Evolutionary conservation across 768 basidiomycete species (phyloP).

Genomic region (Termitomyces titanicus): DNA sequence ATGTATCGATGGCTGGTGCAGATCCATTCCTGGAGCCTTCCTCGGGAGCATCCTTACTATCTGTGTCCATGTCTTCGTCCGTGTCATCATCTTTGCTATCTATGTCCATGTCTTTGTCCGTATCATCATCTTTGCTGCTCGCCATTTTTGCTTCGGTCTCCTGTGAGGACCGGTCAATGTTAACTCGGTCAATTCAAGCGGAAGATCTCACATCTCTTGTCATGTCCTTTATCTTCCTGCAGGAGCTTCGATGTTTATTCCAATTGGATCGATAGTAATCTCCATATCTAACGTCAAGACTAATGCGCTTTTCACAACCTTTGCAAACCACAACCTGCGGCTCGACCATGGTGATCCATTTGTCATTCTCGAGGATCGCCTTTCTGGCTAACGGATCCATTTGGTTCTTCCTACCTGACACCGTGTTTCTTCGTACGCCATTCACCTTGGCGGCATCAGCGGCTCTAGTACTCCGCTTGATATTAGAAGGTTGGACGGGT

Average conservation of each 20-base stretch:
- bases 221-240: not conserved
- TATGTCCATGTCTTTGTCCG: not conserved
- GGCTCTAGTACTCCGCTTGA: not conserved
- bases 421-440: no score
- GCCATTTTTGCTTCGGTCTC: not conserved
- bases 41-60: not conserved
- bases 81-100: no score
- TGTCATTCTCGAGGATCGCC: not conserved
- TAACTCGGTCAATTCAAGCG: not conserved
- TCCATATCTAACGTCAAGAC: not conserved
- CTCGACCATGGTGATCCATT: not conserved
- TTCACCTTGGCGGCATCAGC: not conserved
- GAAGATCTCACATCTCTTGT: not conserved
- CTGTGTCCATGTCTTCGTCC: not conserved
- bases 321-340: not conserved
- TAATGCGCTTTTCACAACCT: not conserved
- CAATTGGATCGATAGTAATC: constrained; percentile 1
- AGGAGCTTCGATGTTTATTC: not conserved
- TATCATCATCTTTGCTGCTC: no score
- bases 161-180: not conserved
- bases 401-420: constrained; percentile 1
- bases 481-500: no score
- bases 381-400: not conserved
- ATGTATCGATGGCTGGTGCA: not conserved
- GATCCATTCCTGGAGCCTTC: not conserved